Base-by-base conservation (phyloP, 2,329 filamentous ascomycete genomes). In the Colletotrichum plurivorum region DNA sequence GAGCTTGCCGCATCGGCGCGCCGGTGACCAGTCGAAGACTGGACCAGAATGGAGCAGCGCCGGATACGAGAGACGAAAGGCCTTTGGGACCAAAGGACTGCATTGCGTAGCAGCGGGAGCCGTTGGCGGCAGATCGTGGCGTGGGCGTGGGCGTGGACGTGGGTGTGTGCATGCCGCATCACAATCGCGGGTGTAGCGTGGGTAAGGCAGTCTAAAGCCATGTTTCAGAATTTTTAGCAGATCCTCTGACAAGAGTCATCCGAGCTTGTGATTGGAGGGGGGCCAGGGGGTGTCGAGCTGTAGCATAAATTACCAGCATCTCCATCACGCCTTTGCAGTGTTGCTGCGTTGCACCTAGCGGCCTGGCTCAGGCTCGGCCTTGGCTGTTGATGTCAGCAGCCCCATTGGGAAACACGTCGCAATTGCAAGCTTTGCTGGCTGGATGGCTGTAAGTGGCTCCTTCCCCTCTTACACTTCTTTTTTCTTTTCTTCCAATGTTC, bases 201-300 rank as follows among this genome's bases (percentile, higher is more conserved):
- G 62, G 46, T 49, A 68, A 46, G 63, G 56, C 46, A 63, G 64
- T 52, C 48, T 58, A 63, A 69, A 58, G 58, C 43, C 53, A 27
- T 63, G 67, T 70, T 70, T 70, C 67, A 69, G 64, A 67, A 63
- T 63, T 51, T 48, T 63, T 55, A 63, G 67, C 52, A 59, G 57
- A 63, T 68, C 57, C 58, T 70, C 67, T 68, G 63, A 63, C 67
- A 70, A 70, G 67, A 68, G 64, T 43, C 57, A 45, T 68, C 64
- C 63, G 64, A 68, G 57, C 25, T 54, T 53, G 52, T 70, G 53
- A 70, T 70, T 70, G 67, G 67, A 61, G 39, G 39, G 51, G 43
- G 25, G 15, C 12, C 36, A 22, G 53, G 48, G 36, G 64, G 57
- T 36, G 25, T 48, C 25, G 22, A 67, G 67, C 67, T 62, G 67